Conservation (phyloP, 257 asterid genomes). For the Misopates orontium region DNA sequence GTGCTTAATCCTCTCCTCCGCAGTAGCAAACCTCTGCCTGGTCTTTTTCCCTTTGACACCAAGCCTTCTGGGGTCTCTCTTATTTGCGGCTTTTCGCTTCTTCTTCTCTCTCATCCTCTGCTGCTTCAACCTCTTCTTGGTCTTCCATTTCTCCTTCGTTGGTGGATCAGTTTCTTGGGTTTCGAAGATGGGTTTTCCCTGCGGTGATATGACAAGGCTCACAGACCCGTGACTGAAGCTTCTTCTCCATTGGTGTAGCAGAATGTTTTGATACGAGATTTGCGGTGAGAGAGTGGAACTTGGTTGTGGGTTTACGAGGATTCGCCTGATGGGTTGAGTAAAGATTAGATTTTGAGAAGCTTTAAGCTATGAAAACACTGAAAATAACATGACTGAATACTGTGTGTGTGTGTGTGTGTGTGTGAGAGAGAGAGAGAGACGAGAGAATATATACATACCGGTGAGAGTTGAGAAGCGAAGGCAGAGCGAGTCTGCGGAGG, state of each 20-base stretch:
- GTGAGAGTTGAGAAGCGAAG: slow-evolving; percentile 27
- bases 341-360: background rate
- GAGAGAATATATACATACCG: slow-evolving; percentile 21
- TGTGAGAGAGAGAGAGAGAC: background rate
- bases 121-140: slow-evolving; percentile 72
- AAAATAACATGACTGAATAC: too few species aligned
- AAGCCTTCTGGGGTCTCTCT: slow-evolving; percentile 81
- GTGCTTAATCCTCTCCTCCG: slow-evolving; percentile 82
- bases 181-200: slow-evolving; percentile 79
- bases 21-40: slow-evolving; percentile 66
- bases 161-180: slow-evolving; percentile 73
- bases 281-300: slow-evolving; percentile 26
- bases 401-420: too few species aligned
- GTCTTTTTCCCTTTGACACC: slow-evolving; percentile 60
- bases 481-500: slow-evolving; percentile 28
- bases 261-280: slow-evolving; percentile 23
- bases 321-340: slow-evolving; percentile 34
- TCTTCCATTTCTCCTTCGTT: slow-evolving; percentile 82
- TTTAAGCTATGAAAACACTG: background rate
- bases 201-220: slow-evolving; percentile 63
- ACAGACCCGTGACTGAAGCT: slow-evolving; percentile 61
- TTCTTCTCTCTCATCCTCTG: slow-evolving; percentile 68
- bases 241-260: slow-evolving; percentile 37
- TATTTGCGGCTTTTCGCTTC: slow-evolving; percentile 77
- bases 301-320: slow-evolving; percentile 31